Evolutionary conservation across 768 basidiomycete species (phyloP).

Genomic region (Suillus subaureus): DNA sequence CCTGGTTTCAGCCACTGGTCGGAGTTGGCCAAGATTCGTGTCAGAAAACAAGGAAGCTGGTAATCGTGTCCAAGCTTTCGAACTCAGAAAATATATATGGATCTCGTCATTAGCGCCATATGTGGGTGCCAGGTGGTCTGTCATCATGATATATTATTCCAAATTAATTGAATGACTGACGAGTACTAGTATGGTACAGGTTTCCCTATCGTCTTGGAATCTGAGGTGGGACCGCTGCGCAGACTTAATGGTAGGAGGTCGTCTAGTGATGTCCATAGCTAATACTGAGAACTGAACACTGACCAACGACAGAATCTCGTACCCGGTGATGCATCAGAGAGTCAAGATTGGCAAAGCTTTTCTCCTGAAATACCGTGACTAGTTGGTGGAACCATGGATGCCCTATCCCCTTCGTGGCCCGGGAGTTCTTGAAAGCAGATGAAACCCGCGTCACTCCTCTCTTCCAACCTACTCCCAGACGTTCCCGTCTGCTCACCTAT

Average conservation of each 20-base stretch:
- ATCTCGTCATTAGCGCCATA: too few relatives aligned
- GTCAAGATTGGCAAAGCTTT: not conserved
- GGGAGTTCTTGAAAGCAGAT: not conserved
- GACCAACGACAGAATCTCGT: too few relatives aligned
- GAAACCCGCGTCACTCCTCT: not conserved
- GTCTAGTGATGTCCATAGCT: too few relatives aligned
- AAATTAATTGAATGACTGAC: not conserved
- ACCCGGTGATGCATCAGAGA: too few relatives aligned
- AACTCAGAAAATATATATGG: not conserved
- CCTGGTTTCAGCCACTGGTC: not conserved
- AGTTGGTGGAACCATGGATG: not conserved
- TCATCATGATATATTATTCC: too few relatives aligned
- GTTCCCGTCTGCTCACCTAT: not conserved
- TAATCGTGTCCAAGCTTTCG: not conserved
- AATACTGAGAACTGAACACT: too few relatives aligned
- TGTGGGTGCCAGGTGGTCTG: not conserved
- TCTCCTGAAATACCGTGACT: not conserved
- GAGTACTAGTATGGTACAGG: not conserved
- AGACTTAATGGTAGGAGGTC: too few relatives aligned
- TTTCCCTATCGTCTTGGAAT: too few relatives aligned
- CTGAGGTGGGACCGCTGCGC: too few relatives aligned
- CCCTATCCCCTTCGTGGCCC: too few relatives aligned
- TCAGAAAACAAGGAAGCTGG: not conserved
- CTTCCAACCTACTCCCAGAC: too few relatives aligned
- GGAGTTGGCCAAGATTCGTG: not conserved